Evolutionary conservation across 768 basidiomycete species (phyloP).

Genomic region (Suillus subaureus): DNA sequence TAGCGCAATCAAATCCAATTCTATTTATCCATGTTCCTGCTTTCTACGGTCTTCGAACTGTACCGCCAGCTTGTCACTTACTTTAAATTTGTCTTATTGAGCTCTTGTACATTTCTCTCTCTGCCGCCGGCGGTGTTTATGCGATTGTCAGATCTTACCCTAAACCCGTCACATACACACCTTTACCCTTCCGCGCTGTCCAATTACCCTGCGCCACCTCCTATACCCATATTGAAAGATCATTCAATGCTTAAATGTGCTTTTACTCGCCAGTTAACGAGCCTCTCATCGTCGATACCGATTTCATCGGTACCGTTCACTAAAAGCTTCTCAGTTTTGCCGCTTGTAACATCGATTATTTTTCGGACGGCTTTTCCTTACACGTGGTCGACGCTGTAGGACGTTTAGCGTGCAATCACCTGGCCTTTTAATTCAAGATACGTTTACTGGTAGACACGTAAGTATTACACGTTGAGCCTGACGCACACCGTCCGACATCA

Average conservation of each 20-base stretch:
- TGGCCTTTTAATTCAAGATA: background rate
- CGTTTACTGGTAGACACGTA: background rate
- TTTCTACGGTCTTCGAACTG: slow-evolving; percentile 19
- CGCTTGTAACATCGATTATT: background rate
- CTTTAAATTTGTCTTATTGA: slow-evolving; percentile 24
- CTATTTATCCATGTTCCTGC: slow-evolving; percentile 15
- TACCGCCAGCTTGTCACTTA: slow-evolving; percentile 23
- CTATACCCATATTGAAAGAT: slow-evolving; percentile 22
- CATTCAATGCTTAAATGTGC: slow-evolving; percentile 19
- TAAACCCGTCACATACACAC: slow-evolving; percentile 20
- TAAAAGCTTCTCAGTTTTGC: background rate
- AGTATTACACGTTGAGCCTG: background rate
- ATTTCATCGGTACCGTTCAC: slow-evolving; percentile 2
- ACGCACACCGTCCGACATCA: background rate
- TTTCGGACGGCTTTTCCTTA: background rate
- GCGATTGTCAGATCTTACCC: slow-evolving; percentile 28
- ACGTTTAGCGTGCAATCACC: background rate
- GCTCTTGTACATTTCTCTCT: background rate
- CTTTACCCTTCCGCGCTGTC: slow-evolving; percentile 13
- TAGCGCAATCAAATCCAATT: background rate
- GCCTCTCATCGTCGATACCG: slow-evolving; percentile 40
- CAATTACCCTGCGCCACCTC: slow-evolving; percentile 11
- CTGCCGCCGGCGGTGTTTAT: slow-evolving; percentile 25
- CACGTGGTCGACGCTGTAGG: background rate
- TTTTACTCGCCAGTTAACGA: slow-evolving; percentile 34